These are phyloP conservation scores for Fusarium globosum DNA, from an alignment of 2,329 filamentous ascomycete species.

Conservation along the genomic window DNA sequence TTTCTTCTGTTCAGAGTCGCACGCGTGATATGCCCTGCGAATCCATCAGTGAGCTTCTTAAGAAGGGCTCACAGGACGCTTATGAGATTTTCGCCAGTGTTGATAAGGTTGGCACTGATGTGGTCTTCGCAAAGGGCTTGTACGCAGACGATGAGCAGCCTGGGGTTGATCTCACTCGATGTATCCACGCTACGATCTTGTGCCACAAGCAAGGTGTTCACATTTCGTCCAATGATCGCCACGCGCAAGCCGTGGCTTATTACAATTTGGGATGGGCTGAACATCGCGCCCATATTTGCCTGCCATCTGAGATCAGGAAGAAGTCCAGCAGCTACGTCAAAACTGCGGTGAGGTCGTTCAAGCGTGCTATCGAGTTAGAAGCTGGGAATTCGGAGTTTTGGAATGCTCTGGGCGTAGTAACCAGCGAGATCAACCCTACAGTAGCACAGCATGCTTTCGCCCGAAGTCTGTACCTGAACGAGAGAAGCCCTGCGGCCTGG, in stretches of 20 bases:
- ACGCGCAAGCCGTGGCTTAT: conserved; percentile 94
- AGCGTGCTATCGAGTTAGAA: conserved; percentile 94
- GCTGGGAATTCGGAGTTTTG: conserved; percentile 95
- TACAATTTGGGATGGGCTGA: conserved; percentile 98
- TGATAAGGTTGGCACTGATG: conserved; percentile 68
- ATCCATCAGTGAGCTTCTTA: conserved; percentile 68
- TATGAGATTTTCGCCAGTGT: conserved; percentile 74
- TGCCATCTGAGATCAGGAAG: conserved; percentile 64
- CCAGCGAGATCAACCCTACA: conserved; percentile 83
- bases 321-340: conserved; percentile 77
- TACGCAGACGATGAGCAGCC: conserved; percentile 60
- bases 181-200: conserved; percentile 78
- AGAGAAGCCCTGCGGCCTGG: conserved; percentile 86
- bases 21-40: conserved; percentile 70
- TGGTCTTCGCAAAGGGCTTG: conserved; percentile 58
- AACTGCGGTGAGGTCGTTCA: conserved; percentile 89
- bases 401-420: conserved; percentile 94
- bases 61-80: conserved; percentile 61
- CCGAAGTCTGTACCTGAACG: conserved; percentile 90
- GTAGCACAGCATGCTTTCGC: conserved; percentile 95
- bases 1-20: conserved; percentile 79
- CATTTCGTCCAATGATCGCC: conserved; percentile 76
- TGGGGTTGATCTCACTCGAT: conserved; percentile 65
- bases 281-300: conserved; percentile 78
- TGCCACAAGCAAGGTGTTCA: conserved; percentile 89